Evolutionary conservation across 306 rosid genomes (phyloP), one percentile per base, ranked within the genome.

Genomic region (Dryas drummondii): DNA sequence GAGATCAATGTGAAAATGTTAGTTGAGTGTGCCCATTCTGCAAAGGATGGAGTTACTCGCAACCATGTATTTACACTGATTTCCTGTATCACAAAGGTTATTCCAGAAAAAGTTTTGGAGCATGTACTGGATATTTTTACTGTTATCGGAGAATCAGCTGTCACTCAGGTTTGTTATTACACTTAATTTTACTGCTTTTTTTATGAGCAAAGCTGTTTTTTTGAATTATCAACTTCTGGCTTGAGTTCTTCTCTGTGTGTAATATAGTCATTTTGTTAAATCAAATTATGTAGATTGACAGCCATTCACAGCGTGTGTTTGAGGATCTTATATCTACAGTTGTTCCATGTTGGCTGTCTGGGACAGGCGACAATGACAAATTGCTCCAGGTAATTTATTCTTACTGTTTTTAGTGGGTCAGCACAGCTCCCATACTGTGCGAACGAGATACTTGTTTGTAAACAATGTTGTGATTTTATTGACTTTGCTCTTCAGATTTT

Each of bases 301-400:
- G 76, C 79, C 90, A 89, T 79, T 94, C 98, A 40, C 85, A 81
- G 83, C 87, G 27, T 74, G 96, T 91, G 72, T 88, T 87, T 79
- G 96, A 94, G 86, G 91, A 90, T 80, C 88, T 94, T 72, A 82
- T 91, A 77, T 87, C 96, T 69, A 87, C 91, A 22, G 78, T 91
- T 73, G 93, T 91, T 83, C 98, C 98, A n/a, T 94, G 86, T 85
- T 94, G 97, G 97, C 77, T 91, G 64, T 84, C 93, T 22, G 84
- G 87, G 85, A 80, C 89, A 49, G 89, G 87, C 19, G 81, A 89
- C 76, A 86, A 81, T 80, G 89, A 90, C 63, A 76, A 83, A 72
- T 75, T 94, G 74, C 87, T 94, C 52, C 78, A 88, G 97, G 98
- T 94, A 73, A 75, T 80, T 73, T 62, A 55, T 78, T 73, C n/a